These are phyloP conservation scores for Coemansia umbellata DNA, from an alignment of 192 early-diverging fungal species.

Conservation along the genomic window DNA sequence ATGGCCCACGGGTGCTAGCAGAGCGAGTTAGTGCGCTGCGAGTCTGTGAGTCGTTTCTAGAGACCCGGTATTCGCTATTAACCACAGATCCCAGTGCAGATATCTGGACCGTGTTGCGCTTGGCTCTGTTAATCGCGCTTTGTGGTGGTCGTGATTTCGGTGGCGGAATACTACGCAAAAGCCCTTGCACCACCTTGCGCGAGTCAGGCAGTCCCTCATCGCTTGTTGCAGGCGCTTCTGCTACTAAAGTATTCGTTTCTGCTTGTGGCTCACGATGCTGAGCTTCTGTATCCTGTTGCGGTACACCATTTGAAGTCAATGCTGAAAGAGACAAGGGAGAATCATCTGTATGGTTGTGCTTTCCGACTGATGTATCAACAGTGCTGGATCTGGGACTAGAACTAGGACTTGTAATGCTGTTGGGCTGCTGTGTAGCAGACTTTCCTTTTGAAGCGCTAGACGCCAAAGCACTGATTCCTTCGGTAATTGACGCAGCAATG, in stretches of 20 bases:
- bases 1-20: slow-evolving; percentile 11
- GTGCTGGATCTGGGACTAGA: too few relatives aligned
- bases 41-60: slow-evolving; percentile 3
- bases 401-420: too few relatives aligned
- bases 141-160: slow-evolving; percentile 38
- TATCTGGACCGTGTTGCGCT: slow-evolving; percentile 48
- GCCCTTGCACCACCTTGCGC: slow-evolving; percentile 42
- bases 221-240: neutral
- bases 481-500: slow-evolving; percentile 25
- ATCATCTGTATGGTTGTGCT: too few relatives aligned
- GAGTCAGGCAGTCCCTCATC: slow-evolving; percentile 34
- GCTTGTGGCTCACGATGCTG: too few relatives aligned
- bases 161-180: slow-evolving; percentile 44
- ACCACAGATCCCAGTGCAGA: slow-evolving; percentile 15
- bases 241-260: too few relatives aligned
- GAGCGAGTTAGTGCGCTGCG: slow-evolving; percentile 7
- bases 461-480: slow-evolving; percentile 13
- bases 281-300: too few relatives aligned
- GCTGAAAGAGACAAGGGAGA: too few relatives aligned
- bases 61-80: slow-evolving; percentile 8
- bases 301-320: neutral
- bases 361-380: too few relatives aligned
- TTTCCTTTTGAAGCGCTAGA: neutral
- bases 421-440: too few relatives aligned
- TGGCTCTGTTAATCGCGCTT: slow-evolving; percentile 41